Evolutionary conservation across 441 rosid genomes (phyloP).

Genomic region (Flueggea neowawraea): DNA sequence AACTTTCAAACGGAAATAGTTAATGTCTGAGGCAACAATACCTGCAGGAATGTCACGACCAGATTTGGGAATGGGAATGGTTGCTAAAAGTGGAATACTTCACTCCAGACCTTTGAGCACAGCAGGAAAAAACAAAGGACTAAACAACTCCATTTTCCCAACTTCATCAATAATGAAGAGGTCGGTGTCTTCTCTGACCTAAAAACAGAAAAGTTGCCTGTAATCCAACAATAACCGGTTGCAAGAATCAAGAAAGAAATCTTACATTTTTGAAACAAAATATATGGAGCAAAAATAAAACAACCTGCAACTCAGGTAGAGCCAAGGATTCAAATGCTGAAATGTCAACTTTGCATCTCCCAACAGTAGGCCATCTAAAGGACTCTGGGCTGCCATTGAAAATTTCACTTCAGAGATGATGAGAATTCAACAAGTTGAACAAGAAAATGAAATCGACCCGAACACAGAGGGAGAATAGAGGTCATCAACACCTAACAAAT

Average conservation of each 20-base stretch:
- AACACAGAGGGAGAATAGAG: background rate
- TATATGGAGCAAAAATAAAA: background rate
- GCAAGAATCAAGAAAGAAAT: background rate
- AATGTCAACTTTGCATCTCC: slow-evolving; percentile 65
- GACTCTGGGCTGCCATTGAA: slow-evolving; percentile 47
- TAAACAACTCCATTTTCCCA: slow-evolving; percentile 75
- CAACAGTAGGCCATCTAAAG: slow-evolving; percentile 64
- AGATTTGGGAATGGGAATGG: slow-evolving; percentile 54
- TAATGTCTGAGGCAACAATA: slow-evolving; percentile 10
- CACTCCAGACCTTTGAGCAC: slow-evolving; percentile 56
- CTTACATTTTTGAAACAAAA: too few species aligned
- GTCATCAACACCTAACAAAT: background rate
- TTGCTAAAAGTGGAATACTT: slow-evolving; percentile 50
- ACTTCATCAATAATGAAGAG: slow-evolving; percentile 71
- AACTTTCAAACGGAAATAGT: background rate
- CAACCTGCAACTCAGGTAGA: slow-evolving; percentile 68
- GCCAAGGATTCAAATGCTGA: slow-evolving; percentile 65
- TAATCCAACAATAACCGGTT: background rate
- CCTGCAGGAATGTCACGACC: slow-evolving; percentile 64
- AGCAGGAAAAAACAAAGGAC: slow-evolving; percentile 68
- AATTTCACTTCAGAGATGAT: slow-evolving; percentile 1
- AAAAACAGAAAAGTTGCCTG: slow-evolving; percentile 9
- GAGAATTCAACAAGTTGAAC: too few species aligned
- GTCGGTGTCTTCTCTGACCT: slow-evolving; percentile 55
- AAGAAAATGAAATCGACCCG: background rate